These are phyloP conservation scores for Xylariaceae sp. DNA, from an alignment of 2,329 filamentous ascomycete species.

Conservation along the genomic window DNA sequence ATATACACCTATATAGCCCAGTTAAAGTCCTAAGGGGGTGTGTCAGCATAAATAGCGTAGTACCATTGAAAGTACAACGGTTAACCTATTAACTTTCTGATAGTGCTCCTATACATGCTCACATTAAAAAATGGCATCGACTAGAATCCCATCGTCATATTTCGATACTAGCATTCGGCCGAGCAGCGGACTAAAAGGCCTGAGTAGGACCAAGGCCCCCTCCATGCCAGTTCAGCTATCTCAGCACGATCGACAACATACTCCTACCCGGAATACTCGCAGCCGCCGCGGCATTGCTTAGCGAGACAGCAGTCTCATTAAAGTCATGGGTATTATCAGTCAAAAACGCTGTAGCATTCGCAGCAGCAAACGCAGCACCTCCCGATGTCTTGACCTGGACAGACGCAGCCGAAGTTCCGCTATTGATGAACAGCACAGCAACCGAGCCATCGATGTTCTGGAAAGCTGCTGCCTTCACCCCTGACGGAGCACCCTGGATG, in stretches of 20 bases:
- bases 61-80: no score
- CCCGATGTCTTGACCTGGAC: constrained; percentile 23
- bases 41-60: no score
- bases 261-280: constrained; percentile 20
- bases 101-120: no score
- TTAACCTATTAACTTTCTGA: no score
- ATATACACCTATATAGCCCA: no score
- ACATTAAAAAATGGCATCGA: no score
- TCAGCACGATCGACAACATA: constrained; percentile 23
- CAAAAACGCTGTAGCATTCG: constrained; percentile 22
- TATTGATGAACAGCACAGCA: constrained; percentile 32
- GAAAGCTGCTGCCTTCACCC: constrained; percentile 26
- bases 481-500: constrained; percentile 22
- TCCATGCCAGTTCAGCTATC: constrained; percentile 3
- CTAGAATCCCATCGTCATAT: no score
- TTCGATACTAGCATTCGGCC: no score
- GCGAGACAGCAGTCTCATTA: constrained; percentile 20
- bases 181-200: no score
- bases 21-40: no score
- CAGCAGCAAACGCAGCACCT: constrained; percentile 20
- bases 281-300: constrained; percentile 9
- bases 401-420: constrained; percentile 15
- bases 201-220: no score
- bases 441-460: constrained; percentile 32
- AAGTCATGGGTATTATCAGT: constrained; percentile 35